Percentiles rank a stretch among this genome's conserved stretches.
Evolutionary conservation across 1,139 yeast genomes (phyloP).

Genomic region (Zhuliangozyma blackwelliae): DNA sequence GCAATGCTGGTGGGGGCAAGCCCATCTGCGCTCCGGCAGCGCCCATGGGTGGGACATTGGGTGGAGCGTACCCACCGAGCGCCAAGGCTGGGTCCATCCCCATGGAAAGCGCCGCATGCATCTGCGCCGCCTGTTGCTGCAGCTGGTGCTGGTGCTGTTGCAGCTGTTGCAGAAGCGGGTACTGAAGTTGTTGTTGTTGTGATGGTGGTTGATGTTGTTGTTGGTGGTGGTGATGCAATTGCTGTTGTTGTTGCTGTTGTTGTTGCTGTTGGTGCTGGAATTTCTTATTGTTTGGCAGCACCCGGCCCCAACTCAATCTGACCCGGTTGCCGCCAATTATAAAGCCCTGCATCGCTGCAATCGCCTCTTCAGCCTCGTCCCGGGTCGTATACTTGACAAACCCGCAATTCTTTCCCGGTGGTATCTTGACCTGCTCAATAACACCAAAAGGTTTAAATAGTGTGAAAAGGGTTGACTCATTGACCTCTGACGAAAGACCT

Average conservation of each 20-base stretch:
- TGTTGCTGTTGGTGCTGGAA: constrained; percentile 30
- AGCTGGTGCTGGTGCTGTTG: constrained; percentile 3
- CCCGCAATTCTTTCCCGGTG: constrained; percentile 91
- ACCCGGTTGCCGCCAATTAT: constrained; percentile 83
- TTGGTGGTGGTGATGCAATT: constrained; percentile 2
- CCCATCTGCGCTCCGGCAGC: constrained; percentile 1
- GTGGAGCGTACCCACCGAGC: constrained; percentile 22
- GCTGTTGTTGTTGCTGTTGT: constrained; percentile 1
- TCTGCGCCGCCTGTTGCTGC: constrained; percentile 21
- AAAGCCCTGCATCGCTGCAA: constrained; percentile 88
- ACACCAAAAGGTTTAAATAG: constrained; percentile 82
- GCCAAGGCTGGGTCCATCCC: constrained; percentile 34
- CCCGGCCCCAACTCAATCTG: constrained; percentile 86
- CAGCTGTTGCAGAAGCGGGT: constrained; percentile 14
- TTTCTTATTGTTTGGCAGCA: constrained; percentile 30
- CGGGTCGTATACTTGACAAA: constrained; percentile 79
- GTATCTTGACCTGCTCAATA: constrained; percentile 81
- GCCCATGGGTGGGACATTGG: constrained; percentile 10
- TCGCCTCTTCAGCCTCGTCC: constrained; percentile 85
- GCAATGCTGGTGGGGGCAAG: constrained; percentile 1
- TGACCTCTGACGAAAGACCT: constrained; percentile 71
- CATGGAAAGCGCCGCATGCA: constrained; percentile 33
- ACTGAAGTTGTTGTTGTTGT: neutral
- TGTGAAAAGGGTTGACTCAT: constrained; percentile 70
- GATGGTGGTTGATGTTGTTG: neutral